Evolutionary conservation across 176 grass and related monocot genomes (phyloP).

Genomic region (Secale cereale): DNA sequence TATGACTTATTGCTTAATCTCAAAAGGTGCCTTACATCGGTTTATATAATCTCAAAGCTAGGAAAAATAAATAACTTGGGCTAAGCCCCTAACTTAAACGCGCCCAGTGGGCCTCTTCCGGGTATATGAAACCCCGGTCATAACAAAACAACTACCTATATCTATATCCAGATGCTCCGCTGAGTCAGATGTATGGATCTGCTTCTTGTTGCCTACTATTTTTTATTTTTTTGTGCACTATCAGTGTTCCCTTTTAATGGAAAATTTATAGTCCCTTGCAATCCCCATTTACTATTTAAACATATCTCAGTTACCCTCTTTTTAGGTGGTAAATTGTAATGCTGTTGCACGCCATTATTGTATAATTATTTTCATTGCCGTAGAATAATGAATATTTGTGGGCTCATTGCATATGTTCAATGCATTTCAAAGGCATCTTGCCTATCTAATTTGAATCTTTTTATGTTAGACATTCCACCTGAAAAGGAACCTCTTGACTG

Average conservation of each 20-base stretch:
- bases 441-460: constrained; percentile 2
- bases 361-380: background rate
- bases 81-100: too few relatives aligned
- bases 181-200: background rate
- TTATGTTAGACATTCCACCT: constrained; percentile 71
- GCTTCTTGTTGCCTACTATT: background rate
- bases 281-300: background rate
- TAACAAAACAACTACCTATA: background rate
- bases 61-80: too few relatives aligned
- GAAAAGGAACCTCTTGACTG: constrained; percentile 87
- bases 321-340: constrained; percentile 18
- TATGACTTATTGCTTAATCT: too few relatives aligned
- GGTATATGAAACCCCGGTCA: too few relatives aligned
- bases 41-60: too few relatives aligned
- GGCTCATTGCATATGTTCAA: background rate
- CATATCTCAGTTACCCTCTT: background rate
- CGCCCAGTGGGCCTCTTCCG: too few relatives aligned
- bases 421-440: background rate
- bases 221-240: constrained; percentile 1
- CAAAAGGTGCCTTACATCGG: too few relatives aligned
- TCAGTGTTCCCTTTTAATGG: background rate
- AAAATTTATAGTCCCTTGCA: background rate
- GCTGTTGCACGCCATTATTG: background rate
- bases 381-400: background rate
- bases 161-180: background rate